Evolutionary conservation across 2,329 filamentous ascomycete genomes (phyloP), one percentile per base, ranked within the genome.

Genomic region (Fonsecaea nubica): DNA sequence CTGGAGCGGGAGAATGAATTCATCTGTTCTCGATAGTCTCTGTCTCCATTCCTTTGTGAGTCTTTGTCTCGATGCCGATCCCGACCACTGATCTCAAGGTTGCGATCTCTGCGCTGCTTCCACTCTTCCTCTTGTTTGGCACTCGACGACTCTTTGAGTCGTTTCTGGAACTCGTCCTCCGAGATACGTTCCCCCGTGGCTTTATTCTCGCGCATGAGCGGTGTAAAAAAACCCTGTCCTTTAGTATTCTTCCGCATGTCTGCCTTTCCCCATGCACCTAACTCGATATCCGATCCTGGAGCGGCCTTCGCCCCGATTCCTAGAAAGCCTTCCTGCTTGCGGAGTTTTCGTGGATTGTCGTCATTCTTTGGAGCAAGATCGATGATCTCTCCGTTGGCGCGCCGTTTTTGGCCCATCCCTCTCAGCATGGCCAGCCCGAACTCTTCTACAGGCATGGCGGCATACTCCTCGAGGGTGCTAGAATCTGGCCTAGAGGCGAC

Each of bases 401-500:
- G 18, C 84, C 87, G 69, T 74, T 97, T 93, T 93, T 94, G 97
- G 8, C 95, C 95, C 91, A 98, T 97, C 9, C 93, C 93, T 36
- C 93, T 88, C 40, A 99, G 84, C 70, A 98, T 84, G 0, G 93
- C 93, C 18, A 93, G 91, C 7, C 95, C 95, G 71, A 98, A 99
- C 73, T 97, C 93, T 72, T 97, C 94, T 15, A 98, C 92, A 0
- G 95, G 94, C 68, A 97, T 90, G 12, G 90, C 89, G 65, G 91
- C 90, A 79, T 98, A 98, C 74, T 95, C 92, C 38, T 92, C 91
- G 18, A 96, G 81, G 0, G 89, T 91, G 3, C 92, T 89, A 35
- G 87, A 84, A 25, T 92, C 90, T 0, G 92, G 93, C 0, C 92
- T 90, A 32, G 86, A 81, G 12, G 86, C 83, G 35, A 93, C 85